Base-by-base conservation (phyloP, 257 asterid genomes). In the Capsicum chinense region DNA sequence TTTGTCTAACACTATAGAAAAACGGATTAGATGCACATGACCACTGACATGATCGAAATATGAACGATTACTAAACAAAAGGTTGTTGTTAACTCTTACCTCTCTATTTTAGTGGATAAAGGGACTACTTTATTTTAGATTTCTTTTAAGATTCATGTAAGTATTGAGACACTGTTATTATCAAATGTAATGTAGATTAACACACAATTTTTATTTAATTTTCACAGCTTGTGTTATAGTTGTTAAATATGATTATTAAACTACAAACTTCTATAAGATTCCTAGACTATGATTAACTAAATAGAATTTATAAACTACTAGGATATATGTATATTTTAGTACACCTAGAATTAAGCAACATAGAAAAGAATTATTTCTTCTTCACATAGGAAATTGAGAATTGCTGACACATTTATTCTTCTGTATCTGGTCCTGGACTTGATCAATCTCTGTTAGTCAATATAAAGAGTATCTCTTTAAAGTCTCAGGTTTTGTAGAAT, bases 41-140 rank as follows among this genome's bases (percentile, higher is more conserved):
- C 80, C 80, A 71, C 79, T 44, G 57, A 9, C 9, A 2, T 70
- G 79, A 68, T 68, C 15, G 76, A 68, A 35, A 42, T 68, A 37
- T 35, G 17, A 68, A 15, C 62, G 15, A 57, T 33, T 59, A 17
- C 3, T 17, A 59, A n/a, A 17, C 2, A 0, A 69, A 42, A 70
- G 79, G 33, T 44, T 70, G 35, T 9, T 70, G 9, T 70, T 70
- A 44, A 9, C 37, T n/a, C 9, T 70, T 70, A 42, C 16, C 79
- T 70, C 50, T 14, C 79, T 70, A 26, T 70, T 70, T 44, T 10
- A 71, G 37, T 44, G 56, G 57, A 47, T 71, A 44, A 54, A 9
- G 33, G 33, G 80, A 47, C 21, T 21, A 70, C 56, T 71, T 44
- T 9, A 8, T 71, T 47, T 71, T 8, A 71, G 56, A 12, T 11